phyloP scores from a whole-genome alignment of 257 asterid genomes.

The Scutellaria minor region DNA sequence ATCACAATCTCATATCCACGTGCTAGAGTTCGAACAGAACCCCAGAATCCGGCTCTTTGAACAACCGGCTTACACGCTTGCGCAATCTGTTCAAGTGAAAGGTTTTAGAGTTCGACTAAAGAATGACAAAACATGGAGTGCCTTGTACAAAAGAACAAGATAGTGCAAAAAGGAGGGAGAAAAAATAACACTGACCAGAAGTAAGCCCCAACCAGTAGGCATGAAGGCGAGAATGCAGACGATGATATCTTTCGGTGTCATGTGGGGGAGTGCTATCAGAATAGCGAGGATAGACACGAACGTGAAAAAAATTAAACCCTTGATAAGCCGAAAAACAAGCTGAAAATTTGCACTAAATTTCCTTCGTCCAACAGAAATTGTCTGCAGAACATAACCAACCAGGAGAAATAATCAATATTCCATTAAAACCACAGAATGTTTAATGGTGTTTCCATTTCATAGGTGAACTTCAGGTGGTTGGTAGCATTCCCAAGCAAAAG shows the following conservation, averaged over 20 bases:
- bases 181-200: constrained; percentile 38
- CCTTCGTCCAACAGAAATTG: constrained; percentile 48
- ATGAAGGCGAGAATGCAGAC: constrained; percentile 52
- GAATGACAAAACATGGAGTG: neutral
- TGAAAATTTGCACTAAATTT: constrained; percentile 52
- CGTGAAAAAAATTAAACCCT: constrained; percentile 45
- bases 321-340: constrained; percentile 47
- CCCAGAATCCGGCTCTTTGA: constrained; percentile 50
- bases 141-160: neutral
- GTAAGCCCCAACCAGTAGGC: constrained; percentile 58
- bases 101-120: neutral
- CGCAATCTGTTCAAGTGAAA: constrained; percentile 40
- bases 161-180: neutral
- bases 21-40: constrained; percentile 47
- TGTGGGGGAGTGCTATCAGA: constrained; percentile 38
- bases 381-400: constrained; percentile 32
- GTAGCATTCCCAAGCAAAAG: neutral
- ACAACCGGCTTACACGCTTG: constrained; percentile 54
- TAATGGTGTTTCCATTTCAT: neutral
- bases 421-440: neutral
- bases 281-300: constrained; percentile 39
- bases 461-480: neutral
- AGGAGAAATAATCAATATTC: neutral
- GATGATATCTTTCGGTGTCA: constrained; percentile 44
- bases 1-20: constrained; percentile 50